Conservation (phyloP, 768 basidiomycete genomes). For the Mycena chlorophos region DNA sequence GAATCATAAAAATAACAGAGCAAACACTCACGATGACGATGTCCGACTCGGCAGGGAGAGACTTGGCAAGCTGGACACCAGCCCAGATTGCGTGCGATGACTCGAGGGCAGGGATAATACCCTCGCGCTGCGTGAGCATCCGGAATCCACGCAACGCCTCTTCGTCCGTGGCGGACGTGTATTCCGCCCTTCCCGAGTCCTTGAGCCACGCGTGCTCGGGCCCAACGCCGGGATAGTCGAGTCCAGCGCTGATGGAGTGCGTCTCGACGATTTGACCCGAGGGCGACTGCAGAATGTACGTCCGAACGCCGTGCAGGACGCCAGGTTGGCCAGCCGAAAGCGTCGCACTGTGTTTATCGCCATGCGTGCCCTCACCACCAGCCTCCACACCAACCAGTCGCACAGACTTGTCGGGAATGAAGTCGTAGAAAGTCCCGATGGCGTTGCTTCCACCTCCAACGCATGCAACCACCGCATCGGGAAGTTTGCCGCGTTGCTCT, state of each 20-base stretch:
- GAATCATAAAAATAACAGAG: neutral
- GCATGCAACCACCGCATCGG: conserved; percentile 93
- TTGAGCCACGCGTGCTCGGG: conserved; percentile 98
- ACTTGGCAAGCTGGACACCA: conserved; percentile 81
- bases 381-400: conserved; percentile 94
- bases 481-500: conserved; percentile 76
- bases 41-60: conserved; percentile 79
- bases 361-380: conserved; percentile 91
- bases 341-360: conserved; percentile 89
- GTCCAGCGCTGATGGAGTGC: conserved; percentile 93
- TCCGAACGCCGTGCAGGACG: conserved; percentile 93
- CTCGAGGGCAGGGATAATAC: conserved; percentile 97
- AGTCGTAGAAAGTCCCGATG: conserved; percentile 97
- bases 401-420: conserved; percentile 85
- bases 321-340: conserved; percentile 89
- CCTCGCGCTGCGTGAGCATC: conserved; percentile 88
- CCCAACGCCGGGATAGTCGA: conserved; percentile 97
- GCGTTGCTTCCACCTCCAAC: conserved; percentile 98
- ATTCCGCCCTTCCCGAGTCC: conserved; percentile 91
- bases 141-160: conserved; percentile 92
- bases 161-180: conserved; percentile 91
- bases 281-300: conserved; percentile 87
- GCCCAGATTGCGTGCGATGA: conserved; percentile 97
- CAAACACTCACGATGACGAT: conserved; percentile 78
- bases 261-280: conserved; percentile 96